A percentile compares a stretch with the other conserved stretches of the same genome.
Conservation (phyloP, 2,329 filamentous ascomycete genomes). For the Ceratocystis albifundus region DNA sequence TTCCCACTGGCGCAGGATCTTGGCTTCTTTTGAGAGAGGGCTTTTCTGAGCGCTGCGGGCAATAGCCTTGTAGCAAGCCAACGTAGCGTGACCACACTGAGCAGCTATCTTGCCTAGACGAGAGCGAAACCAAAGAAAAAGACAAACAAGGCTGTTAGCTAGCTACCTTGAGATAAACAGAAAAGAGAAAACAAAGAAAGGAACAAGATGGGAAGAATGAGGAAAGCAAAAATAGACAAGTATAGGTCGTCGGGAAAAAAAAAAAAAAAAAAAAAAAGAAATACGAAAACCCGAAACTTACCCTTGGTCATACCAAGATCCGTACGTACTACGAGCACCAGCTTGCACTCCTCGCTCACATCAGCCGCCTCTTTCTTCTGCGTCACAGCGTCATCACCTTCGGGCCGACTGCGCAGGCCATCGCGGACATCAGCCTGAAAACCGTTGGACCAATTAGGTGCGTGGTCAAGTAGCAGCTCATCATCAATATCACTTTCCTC, state of each 20-base stretch:
- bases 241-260: background rate
- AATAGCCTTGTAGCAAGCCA: conserved; percentile 90
- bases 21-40: conserved; percentile 43
- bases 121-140: background rate
- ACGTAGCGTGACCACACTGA: conserved; percentile 88
- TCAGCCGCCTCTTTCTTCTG: conserved; percentile 30
- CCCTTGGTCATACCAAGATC: conserved; percentile 97
- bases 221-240: conserved; percentile 1
- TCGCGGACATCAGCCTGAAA: conserved; percentile 48
- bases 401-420: conserved; percentile 35
- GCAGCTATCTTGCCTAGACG: conserved; percentile 83
- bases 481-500: conserved; percentile 58
- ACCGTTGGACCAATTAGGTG: conserved; percentile 55
- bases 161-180: background rate
- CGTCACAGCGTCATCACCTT: conserved; percentile 29
- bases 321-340: conserved; percentile 82
- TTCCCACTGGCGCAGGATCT: conserved; percentile 75
- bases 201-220: background rate
- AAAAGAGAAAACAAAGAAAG: background rate
- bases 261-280: too few species aligned
- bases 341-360: conserved; percentile 72
- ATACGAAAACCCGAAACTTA: conserved; percentile 34
- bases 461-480: conserved; percentile 50
- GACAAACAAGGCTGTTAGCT: conserved; percentile 5
- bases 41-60: conserved; percentile 42